Base-by-base conservation (phyloP, 2,329 filamentous ascomycete species). In the Aspergillus sojae region DNA sequence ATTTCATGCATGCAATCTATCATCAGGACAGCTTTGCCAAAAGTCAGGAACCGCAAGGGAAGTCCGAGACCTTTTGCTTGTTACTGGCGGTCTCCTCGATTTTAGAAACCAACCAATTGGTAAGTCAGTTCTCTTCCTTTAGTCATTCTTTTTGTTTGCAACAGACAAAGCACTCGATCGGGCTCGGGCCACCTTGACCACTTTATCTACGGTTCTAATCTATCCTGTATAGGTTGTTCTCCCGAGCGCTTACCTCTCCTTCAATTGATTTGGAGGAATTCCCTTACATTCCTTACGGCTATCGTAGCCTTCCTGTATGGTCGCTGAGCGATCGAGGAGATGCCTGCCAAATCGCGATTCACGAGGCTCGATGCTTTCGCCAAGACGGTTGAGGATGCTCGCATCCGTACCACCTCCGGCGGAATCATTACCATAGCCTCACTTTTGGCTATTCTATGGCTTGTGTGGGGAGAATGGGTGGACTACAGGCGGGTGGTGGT, bases 331-430 rank as follows among this genome's bases (percentile, higher is more conserved):
- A 66, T 69, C 65, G 62, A 68, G 67, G 71, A 68, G 48, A 98
- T 98, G 95, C 85, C 94, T 69, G 82, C 90, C 75, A 97, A 96
- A 84, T 96, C 93, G 71, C 90, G 95, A 79, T 97, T 99, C 78
- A 97, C 92, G 64, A 90, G 91, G 87, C 92, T 99, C 68, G 95
- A 99, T 81, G 95, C 95, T 85, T 99, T 99, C 79, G 97, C 94
- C 58, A 99, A 99, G 82, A 99, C 95, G 14, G 95, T 99, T 71
- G 95, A 99, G 79, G 95, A 99, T 88, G 95, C 96, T 70, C 89
- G 95, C 72, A 89, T 99, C 77, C 91, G 96, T 73, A 99, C 95
- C 36, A 97, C 94, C 7, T 97, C 93, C 3, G 95, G 95, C 69
- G 95, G 95, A 70, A 88, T 99, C 71, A 93, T 99, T 73, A 99